Evolutionary conservation across 2,329 filamentous ascomycete species (phyloP).

Genomic region (Arthrobotrys musiformis): DNA sequence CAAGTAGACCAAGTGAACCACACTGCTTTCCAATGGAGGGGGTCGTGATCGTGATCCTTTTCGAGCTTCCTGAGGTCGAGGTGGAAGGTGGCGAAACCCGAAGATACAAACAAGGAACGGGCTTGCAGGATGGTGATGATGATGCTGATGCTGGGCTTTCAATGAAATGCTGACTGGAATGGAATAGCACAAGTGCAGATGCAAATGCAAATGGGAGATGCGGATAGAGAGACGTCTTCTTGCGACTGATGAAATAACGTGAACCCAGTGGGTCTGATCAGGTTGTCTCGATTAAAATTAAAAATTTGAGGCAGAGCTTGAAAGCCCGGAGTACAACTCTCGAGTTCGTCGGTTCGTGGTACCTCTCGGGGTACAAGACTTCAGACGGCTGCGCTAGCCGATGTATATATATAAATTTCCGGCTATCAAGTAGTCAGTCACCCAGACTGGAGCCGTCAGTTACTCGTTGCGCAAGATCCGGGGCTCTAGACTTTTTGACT

Average conservation of each 20-base stretch:
- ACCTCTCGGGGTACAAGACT: slow-evolving; percentile 22
- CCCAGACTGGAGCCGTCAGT: slow-evolving; percentile 43
- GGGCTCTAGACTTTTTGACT: background rate
- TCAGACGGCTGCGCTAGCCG: slow-evolving; percentile 22
- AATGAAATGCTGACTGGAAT: background rate
- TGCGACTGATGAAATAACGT: slow-evolving; percentile 33
- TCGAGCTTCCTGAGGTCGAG: slow-evolving; percentile 5
- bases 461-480: slow-evolving; percentile 48
- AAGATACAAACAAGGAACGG: background rate
- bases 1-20: slow-evolving; percentile 29
- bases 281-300: background rate
- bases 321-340: background rate
- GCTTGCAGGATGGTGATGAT: background rate
- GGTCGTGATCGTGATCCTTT: slow-evolving; percentile 34
- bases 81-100: slow-evolving; percentile 55
- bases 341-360: background rate
- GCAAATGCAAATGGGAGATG: slow-evolving; percentile 2
- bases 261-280: slow-evolving; percentile 6
- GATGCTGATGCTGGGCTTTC: background rate
- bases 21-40: slow-evolving; percentile 31
- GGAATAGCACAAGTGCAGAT: background rate
- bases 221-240: background rate
- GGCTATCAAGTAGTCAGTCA: slow-evolving; percentile 7
- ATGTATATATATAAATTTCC: slow-evolving; percentile 39
- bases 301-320: background rate